Conservation (phyloP, 1,284 basidiomycete species). For the Rhodofomes roseus region DNA sequence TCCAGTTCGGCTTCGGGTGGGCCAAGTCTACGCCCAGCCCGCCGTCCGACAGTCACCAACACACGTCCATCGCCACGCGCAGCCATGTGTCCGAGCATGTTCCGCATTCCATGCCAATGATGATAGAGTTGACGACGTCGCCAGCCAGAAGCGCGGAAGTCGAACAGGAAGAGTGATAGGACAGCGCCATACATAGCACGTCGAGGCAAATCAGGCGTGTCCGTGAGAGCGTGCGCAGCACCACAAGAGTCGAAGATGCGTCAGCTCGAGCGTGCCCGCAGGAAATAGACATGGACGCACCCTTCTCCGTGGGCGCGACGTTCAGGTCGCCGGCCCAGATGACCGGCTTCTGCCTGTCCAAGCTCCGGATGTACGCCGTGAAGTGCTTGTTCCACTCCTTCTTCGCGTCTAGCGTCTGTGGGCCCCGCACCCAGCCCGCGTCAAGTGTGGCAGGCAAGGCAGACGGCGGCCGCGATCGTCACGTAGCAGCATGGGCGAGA, state of each 20-base stretch:
- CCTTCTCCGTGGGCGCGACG: constrained; percentile 74
- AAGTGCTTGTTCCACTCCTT: constrained; percentile 78
- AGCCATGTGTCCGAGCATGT: neutral
- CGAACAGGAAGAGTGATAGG: neutral
- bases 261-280: neutral
- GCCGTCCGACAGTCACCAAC: neutral
- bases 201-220: neutral
- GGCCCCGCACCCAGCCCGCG: neutral
- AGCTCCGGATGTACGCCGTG: constrained; percentile 62
- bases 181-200: neutral
- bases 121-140: neutral
- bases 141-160: neutral
- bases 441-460: neutral
- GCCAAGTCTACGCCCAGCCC: constrained; percentile 46
- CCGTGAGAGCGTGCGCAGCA: constrained; percentile 1
- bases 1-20: constrained; percentile 71
- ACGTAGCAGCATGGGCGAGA: neutral
- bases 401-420: constrained; percentile 68
- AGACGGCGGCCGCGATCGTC: neutral
- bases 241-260: neutral
- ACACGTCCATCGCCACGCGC: neutral
- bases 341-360: constrained; percentile 78
- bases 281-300: constrained; percentile 31
- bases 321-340: constrained; percentile 92
- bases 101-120: neutral